Evolutionary conservation across 768 basidiomycete species (phyloP), one percentile per base, ranked within the genome.

Genomic region (Phlebiopsis flavidoalba): DNA sequence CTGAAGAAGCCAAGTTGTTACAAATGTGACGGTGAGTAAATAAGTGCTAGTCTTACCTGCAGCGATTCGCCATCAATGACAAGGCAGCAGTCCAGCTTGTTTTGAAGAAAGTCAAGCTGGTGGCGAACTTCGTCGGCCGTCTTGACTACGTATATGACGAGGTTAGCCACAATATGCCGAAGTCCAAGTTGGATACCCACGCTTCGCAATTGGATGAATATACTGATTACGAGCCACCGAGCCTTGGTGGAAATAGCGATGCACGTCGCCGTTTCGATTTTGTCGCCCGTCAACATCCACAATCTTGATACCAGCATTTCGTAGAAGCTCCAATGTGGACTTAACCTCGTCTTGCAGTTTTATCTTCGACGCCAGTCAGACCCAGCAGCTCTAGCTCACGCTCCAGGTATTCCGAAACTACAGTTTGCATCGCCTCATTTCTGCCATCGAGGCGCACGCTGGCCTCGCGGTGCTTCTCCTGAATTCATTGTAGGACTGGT

Each of bases 221-320:
- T 97, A 98, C 73, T 99, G 97, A 67, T 94, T 94, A 66, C 97
- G 82, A 22, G 93, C 89, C 8, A 98, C 97, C n/a, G n/a, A 54
- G 98, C 77, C 71, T 98, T 98, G 7, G 93, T 97, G 40, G 95
- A 97, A 64, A 98, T 94, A 5, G 96, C 95, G 69, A 99, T 99
- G 73, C 95, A 96, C 40, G 95, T 88, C 5, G 97, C 97, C 3
- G 97, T 99, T 78, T 99, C 97, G 53, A 98, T 93, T 78, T 98
- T 99, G 74, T 99, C 97, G 1, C 97, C 96, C 0, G 97, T 99
- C 67, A 98, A 79, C 97, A 98, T 98, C 97, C 97, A 99, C n/a
- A 60, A 99, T 98, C 81, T 92, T 97, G 74, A 99, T 87, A 4
- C 96, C 96, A 0, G 96, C 97, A 71, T 98, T 98, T 65, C 95